Evolutionary conservation across 768 basidiomycete species (phyloP).

Genomic region (Phanerodontia chrysosporium): DNA sequence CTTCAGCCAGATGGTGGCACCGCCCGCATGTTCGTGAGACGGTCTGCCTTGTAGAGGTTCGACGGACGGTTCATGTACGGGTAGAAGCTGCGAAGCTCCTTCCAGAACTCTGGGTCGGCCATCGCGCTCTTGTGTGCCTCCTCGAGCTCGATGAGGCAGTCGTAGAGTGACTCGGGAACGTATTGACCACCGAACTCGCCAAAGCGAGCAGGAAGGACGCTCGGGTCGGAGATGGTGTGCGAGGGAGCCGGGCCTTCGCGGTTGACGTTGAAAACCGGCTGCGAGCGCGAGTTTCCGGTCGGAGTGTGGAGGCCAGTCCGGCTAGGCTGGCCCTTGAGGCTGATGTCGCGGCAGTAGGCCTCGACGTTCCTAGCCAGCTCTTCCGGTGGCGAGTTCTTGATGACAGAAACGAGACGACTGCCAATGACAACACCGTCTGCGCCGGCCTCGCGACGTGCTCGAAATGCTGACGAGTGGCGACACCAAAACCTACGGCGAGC

Average conservation of each 20-base stretch:
- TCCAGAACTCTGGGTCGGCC: slow-evolving; percentile 86
- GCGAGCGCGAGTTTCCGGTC: slow-evolving; percentile 30
- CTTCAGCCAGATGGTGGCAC: slow-evolving; percentile 97
- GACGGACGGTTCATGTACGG: slow-evolving; percentile 96
- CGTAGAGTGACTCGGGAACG: slow-evolving; percentile 94
- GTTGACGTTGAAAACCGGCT: slow-evolving; percentile 29
- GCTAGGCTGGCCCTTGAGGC: slow-evolving; percentile 34
- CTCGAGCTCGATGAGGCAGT: slow-evolving; percentile 86
- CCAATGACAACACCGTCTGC: slow-evolving; percentile 96
- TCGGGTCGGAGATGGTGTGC: slow-evolving; percentile 32
- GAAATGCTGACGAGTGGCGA: slow-evolving; percentile 87
- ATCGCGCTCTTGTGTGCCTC: slow-evolving; percentile 85
- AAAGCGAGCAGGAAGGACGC: slow-evolving; percentile 74
- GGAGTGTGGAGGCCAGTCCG: slow-evolving; percentile 9
- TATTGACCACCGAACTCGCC: slow-evolving; percentile 97
- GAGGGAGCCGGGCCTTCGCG: slow-evolving; percentile 25
- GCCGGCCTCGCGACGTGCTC: slow-evolving; percentile 81
- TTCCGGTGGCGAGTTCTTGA: slow-evolving; percentile 57
- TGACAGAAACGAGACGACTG: slow-evolving; percentile 75
- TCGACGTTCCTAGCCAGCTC: slow-evolving; percentile 54
- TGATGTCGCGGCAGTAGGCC: slow-evolving; percentile 72
- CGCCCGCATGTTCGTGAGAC: slow-evolving; percentile 88
- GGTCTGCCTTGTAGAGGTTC: slow-evolving; percentile 85
- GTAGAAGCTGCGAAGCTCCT: slow-evolving; percentile 83
- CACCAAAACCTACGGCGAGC: slow-evolving; percentile 95